Percentiles rank a stretch among this genome's conserved stretches.
phyloP scores from a whole-genome alignment of 2,329 filamentous ascomycete genomes.

The Aplosporella prunicola region DNA sequence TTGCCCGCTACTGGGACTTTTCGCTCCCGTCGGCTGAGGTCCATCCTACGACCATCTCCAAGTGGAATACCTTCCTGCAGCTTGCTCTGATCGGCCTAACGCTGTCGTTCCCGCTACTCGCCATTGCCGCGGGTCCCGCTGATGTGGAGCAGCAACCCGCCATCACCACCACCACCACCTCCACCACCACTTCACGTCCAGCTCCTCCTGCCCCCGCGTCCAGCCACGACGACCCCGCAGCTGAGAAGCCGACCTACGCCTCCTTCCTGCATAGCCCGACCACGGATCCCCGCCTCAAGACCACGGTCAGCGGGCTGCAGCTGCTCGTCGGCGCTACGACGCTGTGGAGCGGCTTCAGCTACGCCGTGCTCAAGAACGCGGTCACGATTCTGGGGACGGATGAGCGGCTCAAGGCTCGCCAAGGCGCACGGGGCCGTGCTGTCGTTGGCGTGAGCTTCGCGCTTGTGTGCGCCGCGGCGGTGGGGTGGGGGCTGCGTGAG shows the following conservation, averaged over 20 bases:
- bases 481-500: constrained; percentile 5
- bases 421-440: constrained; percentile 38
- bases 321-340: constrained; percentile 84
- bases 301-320: constrained; percentile 39
- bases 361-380: constrained; percentile 81
- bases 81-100: constrained; percentile 77
- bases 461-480: constrained; percentile 33
- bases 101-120: constrained; percentile 68
- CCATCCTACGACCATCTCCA: constrained; percentile 72
- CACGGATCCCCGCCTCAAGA: no score
- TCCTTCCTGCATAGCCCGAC: neutral
- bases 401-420: constrained; percentile 38
- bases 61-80: constrained; percentile 88
- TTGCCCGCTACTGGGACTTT: constrained; percentile 93
- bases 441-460: constrained; percentile 40
- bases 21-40: constrained; percentile 81
- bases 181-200: neutral
- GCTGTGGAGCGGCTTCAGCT: constrained; percentile 87
- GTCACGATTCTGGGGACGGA: constrained; percentile 66
- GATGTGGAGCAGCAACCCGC: neutral
- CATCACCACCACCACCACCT: constrained; percentile 14
- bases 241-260: neutral
- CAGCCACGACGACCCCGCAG: constrained; percentile 45
- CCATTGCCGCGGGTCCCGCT: constrained; percentile 13
- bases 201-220: constrained; percentile 24